Percentiles rank a stretch among this genome's conserved stretches.
These are phyloP conservation scores for Collybia sp. DNA, from an alignment of 768 basidiomycete genomes.

Conservation along the genomic window DNA sequence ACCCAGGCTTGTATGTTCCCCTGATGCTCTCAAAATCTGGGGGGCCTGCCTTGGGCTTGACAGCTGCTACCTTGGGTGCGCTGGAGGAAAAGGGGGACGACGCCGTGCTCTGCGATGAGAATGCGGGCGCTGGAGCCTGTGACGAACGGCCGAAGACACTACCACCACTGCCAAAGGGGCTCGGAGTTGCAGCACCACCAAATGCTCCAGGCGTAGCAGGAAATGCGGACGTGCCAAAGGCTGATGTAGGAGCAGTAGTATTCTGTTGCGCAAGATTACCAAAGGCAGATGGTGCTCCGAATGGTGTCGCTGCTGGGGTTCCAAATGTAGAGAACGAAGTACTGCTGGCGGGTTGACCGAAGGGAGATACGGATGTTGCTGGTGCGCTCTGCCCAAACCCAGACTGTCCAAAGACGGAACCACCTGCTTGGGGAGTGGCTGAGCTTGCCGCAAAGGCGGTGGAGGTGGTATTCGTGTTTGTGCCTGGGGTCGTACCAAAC, in stretches of 20 bases:
- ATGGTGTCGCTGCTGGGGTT: slow-evolving; percentile 9
- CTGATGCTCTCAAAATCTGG: slow-evolving; percentile 22
- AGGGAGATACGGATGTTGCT: slow-evolving; percentile 11
- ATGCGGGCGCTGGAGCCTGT: slow-evolving; percentile 9
- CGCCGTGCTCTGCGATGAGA: not conserved
- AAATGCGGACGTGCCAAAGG: slow-evolving; percentile 13
- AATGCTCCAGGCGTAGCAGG: slow-evolving; percentile 4
- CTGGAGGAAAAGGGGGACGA: slow-evolving; percentile 10
- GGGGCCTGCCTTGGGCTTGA: slow-evolving; percentile 8
- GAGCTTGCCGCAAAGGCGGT: slow-evolving; percentile 21
- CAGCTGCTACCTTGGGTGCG: not conserved
- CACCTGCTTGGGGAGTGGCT: slow-evolving; percentile 8
- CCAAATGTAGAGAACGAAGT: not conserved
- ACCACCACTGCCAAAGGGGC: not conserved
- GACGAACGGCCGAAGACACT: not conserved
- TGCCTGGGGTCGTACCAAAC: slow-evolving; percentile 28
- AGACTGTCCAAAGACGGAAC: slow-evolving; percentile 23
- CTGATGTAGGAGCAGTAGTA: slow-evolving; percentile 12
- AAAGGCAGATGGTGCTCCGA: slow-evolving; percentile 15
- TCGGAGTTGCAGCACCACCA: slow-evolving; percentile 3
- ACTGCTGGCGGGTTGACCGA: slow-evolving; percentile 18
- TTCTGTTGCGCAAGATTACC: slow-evolving; percentile 6
- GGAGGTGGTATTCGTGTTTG: slow-evolving; percentile 5
- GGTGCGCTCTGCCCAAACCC: slow-evolving; percentile 8
- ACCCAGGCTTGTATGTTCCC: slow-evolving; percentile 36